phyloP scores from a whole-genome alignment of 139 green algal genomes.

The Chlorella ohadii region DNA sequence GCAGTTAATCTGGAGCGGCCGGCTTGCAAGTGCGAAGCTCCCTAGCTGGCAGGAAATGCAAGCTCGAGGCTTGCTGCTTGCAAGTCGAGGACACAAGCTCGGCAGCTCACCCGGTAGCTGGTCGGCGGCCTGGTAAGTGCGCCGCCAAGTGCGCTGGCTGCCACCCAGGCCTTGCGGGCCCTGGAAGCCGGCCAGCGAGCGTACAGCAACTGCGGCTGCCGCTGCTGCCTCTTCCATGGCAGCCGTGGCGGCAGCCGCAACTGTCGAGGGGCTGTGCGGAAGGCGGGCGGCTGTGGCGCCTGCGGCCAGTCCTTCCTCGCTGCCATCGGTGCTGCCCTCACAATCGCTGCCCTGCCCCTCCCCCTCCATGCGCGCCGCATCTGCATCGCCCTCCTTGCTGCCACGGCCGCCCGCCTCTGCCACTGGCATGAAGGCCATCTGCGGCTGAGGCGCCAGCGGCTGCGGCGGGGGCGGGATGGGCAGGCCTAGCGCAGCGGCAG shows the following conservation, averaged over 20 bases:
- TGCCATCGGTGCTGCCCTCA: neutral
- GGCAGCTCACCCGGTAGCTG: too few species aligned
- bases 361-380: neutral
- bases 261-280: neutral
- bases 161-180: too few species aligned
- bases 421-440: neutral
- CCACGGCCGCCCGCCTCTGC: neutral
- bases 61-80: neutral
- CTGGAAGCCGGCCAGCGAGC: too few species aligned
- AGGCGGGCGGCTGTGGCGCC: neutral
- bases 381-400: neutral
- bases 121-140: too few species aligned
- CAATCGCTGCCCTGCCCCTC: neutral
- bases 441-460: neutral
- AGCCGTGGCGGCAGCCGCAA: neutral
- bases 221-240: neutral
- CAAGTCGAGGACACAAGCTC: too few species aligned
- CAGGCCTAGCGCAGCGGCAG: neutral
- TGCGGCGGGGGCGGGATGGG: neutral
- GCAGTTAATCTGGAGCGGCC: too few species aligned
- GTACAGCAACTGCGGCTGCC: too few species aligned
- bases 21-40: too few species aligned
- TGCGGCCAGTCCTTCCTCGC: neutral
- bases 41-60: neutral
- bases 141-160: too few species aligned